Evolutionary conservation across 2,329 filamentous ascomycete species (phyloP).

Genomic region (Ustulina deusta): DNA sequence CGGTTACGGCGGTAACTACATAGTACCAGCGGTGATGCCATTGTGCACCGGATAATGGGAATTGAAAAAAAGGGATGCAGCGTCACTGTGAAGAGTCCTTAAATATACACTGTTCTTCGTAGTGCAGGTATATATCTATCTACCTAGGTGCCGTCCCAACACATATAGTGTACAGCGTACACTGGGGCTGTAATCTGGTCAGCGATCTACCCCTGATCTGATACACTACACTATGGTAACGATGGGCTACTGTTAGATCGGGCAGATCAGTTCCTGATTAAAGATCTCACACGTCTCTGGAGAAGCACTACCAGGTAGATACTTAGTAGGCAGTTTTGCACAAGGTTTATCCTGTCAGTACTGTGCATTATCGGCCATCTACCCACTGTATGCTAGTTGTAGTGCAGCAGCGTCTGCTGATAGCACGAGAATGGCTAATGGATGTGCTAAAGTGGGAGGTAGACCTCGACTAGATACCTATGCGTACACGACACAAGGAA

Average conservation of each 20-base stretch:
- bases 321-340: no score
- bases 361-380: background rate
- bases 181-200: background rate
- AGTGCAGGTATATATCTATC: background rate
- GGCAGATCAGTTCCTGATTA: conserved; percentile 4
- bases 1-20: conserved; percentile 18
- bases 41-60: background rate
- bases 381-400: background rate
- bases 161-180: background rate
- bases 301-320: background rate
- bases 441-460: background rate
- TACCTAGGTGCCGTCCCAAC: background rate
- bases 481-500: background rate
- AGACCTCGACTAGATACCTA: no score
- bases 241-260: background rate
- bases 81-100: background rate
- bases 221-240: background rate
- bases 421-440: no score
- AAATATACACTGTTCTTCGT: background rate
- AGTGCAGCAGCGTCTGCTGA: no score
- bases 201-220: conserved; percentile 1
- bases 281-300: conserved; percentile 5
- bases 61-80: background rate
- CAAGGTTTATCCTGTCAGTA: background rate
- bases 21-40: background rate